Evolutionary conservation across 495 filamentous ascomycete species (phyloP).

Genomic region (Xylaria curta): DNA sequence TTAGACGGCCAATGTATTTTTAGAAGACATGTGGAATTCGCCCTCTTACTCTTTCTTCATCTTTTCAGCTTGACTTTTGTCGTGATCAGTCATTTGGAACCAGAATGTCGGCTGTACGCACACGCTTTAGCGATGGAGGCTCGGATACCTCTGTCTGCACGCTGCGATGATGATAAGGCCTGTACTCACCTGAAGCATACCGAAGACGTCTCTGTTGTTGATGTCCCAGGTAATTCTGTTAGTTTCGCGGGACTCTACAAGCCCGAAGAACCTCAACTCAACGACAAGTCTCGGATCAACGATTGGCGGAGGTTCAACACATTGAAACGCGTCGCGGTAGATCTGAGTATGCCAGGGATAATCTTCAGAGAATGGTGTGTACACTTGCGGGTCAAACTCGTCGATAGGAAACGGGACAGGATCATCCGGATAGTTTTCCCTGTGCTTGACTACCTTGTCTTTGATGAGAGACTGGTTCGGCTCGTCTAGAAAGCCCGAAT

Average conservation of each 20-base stretch:
- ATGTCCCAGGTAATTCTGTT: not conserved
- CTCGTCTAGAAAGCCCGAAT: not conserved
- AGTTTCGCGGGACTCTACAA: not conserved
- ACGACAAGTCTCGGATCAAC: not conserved
- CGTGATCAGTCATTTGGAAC: not conserved
- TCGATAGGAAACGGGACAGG: not conserved
- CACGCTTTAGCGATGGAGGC: not conserved
- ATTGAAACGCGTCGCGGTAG: not conserved
- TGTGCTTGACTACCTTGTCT: not conserved
- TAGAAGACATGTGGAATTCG: not conserved
- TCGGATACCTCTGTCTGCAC: not conserved
- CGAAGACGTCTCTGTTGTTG: not conserved
- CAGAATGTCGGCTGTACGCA: not conserved
- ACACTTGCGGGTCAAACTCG: not conserved
- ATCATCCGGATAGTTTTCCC: not conserved
- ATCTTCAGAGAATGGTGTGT: not conserved
- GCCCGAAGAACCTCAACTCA: not conserved
- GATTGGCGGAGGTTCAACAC: not conserved
- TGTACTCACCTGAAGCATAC: not conserved
- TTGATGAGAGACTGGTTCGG: not conserved
- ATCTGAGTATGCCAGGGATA: slow-evolving; percentile 14
- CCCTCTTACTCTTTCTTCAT: slow-evolving; percentile 24
- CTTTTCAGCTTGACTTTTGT: not conserved
- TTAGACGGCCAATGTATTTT: not conserved
- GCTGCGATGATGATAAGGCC: not conserved